Evolutionary conservation across 176 grass and related monocot species (phyloP).

Genomic region (Triticum turgidum): DNA sequence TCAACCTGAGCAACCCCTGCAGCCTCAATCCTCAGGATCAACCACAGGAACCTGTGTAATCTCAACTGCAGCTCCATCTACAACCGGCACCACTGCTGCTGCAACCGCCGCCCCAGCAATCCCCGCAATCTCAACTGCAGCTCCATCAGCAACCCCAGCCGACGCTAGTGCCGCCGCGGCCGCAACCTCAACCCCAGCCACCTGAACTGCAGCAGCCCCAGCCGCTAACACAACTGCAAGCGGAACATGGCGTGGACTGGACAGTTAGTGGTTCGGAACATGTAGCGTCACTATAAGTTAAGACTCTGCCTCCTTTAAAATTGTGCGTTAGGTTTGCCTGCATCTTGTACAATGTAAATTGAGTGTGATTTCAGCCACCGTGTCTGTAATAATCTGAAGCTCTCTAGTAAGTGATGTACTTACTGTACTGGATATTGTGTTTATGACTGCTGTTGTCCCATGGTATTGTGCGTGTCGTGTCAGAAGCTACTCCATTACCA

Average conservation of each 20-base stretch:
- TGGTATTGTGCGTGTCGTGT: not conserved
- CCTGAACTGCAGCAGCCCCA: not conserved
- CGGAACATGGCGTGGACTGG: slow-evolving; percentile 18
- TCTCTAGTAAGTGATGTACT: slow-evolving; percentile 42
- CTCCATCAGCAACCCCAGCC: too few species aligned
- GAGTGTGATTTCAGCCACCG: slow-evolving; percentile 44
- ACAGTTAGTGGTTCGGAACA: slow-evolving; percentile 4
- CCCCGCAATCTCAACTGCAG: not conserved
- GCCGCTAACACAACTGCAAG: not conserved
- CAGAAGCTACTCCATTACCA: not conserved
- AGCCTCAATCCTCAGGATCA: not conserved
- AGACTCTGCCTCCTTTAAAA: slow-evolving; percentile 25
- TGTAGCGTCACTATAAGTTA: not conserved
- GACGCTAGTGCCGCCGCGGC: too few species aligned
- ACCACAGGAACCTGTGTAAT: slow-evolving; percentile 13
- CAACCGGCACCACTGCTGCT: not conserved
- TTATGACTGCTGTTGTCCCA: slow-evolving; percentile 30
- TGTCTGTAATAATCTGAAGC: slow-evolving; percentile 50
- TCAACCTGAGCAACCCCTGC: slow-evolving; percentile 1
- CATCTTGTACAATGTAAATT: slow-evolving; percentile 59
- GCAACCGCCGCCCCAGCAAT: slow-evolving; percentile 3
- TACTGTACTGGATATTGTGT: not conserved
- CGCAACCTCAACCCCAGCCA: too few species aligned
- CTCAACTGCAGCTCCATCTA: not conserved
- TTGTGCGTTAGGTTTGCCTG: slow-evolving; percentile 36